A percentile compares a stretch with the other conserved stretches of the same genome.
phyloP scores from a whole-genome alignment of 805 yeast genomes.

The Suhomyces faveliae region DNA sequence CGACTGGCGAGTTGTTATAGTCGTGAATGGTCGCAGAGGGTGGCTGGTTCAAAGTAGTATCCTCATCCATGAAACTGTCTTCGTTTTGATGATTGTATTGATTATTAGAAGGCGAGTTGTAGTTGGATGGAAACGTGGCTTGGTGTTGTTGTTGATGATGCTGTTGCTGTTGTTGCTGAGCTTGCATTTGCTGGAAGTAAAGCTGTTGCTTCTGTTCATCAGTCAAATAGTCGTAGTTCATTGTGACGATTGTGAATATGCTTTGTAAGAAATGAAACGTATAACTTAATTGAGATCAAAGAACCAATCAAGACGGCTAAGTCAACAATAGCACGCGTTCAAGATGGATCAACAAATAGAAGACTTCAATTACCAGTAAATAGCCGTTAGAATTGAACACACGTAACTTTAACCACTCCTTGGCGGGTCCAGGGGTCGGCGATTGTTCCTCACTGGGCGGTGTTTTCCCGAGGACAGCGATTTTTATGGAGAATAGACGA shows the following conservation, averaged over 20 bases:
- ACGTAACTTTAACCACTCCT: neutral
- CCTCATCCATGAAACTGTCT: conserved; percentile 43
- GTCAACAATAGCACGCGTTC: neutral
- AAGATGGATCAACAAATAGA: neutral
- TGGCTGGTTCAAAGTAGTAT: conserved; percentile 20
- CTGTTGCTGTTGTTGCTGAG: conserved; percentile 14
- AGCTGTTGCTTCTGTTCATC: conserved; percentile 33
- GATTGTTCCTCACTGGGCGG: neutral
- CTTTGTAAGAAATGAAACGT: neutral
- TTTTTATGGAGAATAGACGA: neutral
- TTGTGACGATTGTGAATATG: conserved; percentile 4
- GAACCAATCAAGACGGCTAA: neutral
- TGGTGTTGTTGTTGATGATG: conserved; percentile 11
- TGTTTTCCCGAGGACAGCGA: too few relatives aligned
- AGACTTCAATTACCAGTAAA: neutral
- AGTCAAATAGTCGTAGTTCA: conserved; percentile 30
- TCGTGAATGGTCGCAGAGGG: conserved; percentile 6
- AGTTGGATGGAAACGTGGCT: conserved; percentile 3
- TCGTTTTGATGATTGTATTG: conserved; percentile 17
- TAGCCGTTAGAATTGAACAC: neutral
- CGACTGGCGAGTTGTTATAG: conserved; percentile 8
- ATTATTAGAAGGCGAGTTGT: conserved; percentile 3
- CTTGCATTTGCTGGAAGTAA: conserved; percentile 25
- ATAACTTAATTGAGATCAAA: neutral
- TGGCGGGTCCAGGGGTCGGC: neutral